Percentiles rank a stretch among this genome's conserved stretches.
Conservation (phyloP, 345 rosid genomes). For the Luvunga scandens region DNA sequence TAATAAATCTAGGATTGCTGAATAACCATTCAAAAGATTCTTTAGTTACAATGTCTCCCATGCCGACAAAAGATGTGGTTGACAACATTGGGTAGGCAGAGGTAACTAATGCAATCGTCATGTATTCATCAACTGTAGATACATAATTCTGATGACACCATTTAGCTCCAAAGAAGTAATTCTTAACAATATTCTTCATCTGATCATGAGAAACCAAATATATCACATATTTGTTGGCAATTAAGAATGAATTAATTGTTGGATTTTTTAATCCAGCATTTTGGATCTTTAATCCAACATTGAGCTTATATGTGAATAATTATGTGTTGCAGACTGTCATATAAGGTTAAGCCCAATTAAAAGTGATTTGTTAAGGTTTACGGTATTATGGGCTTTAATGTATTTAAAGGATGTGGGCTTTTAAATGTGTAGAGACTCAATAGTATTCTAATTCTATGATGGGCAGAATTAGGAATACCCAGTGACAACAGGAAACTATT, state of each 20-base stretch:
- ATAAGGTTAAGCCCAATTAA: too few relatives aligned
- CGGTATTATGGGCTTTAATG: too few relatives aligned
- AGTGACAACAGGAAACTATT: too few relatives aligned
- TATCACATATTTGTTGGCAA: not conserved
- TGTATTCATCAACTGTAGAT: slow-evolving; percentile 34
- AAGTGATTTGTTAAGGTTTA: too few relatives aligned
- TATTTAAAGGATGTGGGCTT: too few relatives aligned
- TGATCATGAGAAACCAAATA: not conserved
- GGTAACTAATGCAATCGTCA: slow-evolving; percentile 14
- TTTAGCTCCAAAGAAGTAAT: slow-evolving; percentile 27
- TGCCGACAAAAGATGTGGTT: slow-evolving; percentile 16
- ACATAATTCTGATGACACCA: slow-evolving; percentile 21
- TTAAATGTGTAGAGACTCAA: too few relatives aligned
- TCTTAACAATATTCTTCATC: slow-evolving; percentile 22
- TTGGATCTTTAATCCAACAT: too few relatives aligned
- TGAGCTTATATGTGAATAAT: too few relatives aligned
- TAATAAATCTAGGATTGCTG: slow-evolving; percentile 16
- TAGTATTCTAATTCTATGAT: too few relatives aligned
- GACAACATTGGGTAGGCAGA: slow-evolving; percentile 14
- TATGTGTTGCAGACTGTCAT: too few relatives aligned
- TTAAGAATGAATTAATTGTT: not conserved
- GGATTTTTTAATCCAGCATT: too few relatives aligned
- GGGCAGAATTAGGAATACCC: too few relatives aligned
- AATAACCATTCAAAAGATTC: slow-evolving; percentile 23
- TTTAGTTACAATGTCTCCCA: slow-evolving; percentile 18